Evolutionary conservation across 1,284 basidiomycete species (phyloP).

Genomic region (Apiotrichum domesticum): DNA sequence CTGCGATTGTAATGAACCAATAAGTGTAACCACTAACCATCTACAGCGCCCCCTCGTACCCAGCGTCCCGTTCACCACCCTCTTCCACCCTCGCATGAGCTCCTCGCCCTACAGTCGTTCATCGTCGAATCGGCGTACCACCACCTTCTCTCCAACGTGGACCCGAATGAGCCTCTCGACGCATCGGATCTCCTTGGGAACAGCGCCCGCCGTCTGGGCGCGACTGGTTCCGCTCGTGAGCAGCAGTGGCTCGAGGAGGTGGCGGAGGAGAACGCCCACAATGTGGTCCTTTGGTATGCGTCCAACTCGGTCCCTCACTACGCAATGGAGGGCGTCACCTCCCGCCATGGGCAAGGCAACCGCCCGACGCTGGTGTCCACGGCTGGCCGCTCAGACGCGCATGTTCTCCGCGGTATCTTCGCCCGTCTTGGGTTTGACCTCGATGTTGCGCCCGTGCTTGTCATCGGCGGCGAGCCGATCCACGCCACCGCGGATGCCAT

Average conservation of each 20-base stretch:
- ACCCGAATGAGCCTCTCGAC: slow-evolving; percentile 34
- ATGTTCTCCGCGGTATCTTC: slow-evolving; percentile 21
- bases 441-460: slow-evolving; percentile 23
- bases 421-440: slow-evolving; percentile 24
- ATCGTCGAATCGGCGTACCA: slow-evolving; percentile 35
- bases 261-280: slow-evolving; percentile 22
- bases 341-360: slow-evolving; percentile 24
- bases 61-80: slow-evolving; percentile 27
- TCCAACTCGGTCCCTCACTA: slow-evolving; percentile 20
- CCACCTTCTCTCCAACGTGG: slow-evolving; percentile 27
- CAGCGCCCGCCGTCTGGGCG: slow-evolving; percentile 20
- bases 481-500: slow-evolving; percentile 20
- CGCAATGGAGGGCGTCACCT: slow-evolving; percentile 23
- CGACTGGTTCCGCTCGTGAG: slow-evolving; percentile 16
- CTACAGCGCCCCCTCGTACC: slow-evolving; percentile 11
- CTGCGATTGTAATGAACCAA: background rate
- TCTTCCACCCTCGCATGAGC: slow-evolving; percentile 38
- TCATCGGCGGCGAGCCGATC: slow-evolving; percentile 31
- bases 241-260: slow-evolving; percentile 31
- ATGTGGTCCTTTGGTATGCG: slow-evolving; percentile 39
- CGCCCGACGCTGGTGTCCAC: slow-evolving; percentile 26
- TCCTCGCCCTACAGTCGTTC: slow-evolving; percentile 45
- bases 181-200: slow-evolving; percentile 35
- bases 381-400: slow-evolving; percentile 22
- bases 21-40: background rate